phyloP scores from a whole-genome alignment of 768 basidiomycete species.

The Collybiopsis luxurians region DNA sequence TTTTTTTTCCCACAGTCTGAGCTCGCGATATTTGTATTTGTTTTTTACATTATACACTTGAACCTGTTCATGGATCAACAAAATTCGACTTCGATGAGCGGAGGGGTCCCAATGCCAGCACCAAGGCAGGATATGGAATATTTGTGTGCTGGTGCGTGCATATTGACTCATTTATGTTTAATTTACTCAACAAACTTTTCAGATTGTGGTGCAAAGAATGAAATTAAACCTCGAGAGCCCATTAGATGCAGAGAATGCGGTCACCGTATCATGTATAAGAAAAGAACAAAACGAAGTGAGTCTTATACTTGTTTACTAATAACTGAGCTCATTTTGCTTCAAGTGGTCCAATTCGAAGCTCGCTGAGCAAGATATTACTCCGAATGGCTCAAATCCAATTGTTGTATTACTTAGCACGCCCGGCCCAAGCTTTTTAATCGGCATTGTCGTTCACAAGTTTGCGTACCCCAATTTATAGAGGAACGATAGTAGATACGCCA shows the following conservation, averaged over 20 bases:
- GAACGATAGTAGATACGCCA: too few relatives aligned
- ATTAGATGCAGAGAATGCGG: constrained; percentile 97
- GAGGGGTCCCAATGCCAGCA: constrained; percentile 21
- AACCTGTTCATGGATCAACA: not conserved
- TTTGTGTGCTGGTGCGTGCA: constrained; percentile 48
- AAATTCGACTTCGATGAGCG: constrained; percentile 1
- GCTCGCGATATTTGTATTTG: constrained; percentile 3
- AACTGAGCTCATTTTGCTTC: too few relatives aligned
- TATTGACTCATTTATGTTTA: not conserved
- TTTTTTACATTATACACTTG: not conserved
- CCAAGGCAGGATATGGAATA: constrained; percentile 55
- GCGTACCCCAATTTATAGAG: too few relatives aligned
- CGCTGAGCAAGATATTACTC: constrained; percentile 41
- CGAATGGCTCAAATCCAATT: too few relatives aligned
- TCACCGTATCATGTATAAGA: constrained; percentile 99
- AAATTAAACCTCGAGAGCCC: constrained; percentile 87
- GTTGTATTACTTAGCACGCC: too few relatives aligned
- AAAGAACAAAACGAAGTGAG: constrained; percentile 90
- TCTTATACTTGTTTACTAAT: too few relatives aligned
- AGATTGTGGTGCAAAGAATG: constrained; percentile 94
- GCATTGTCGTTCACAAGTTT: too few relatives aligned
- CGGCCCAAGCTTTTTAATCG: too few relatives aligned
- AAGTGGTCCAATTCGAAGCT: constrained; percentile 88
- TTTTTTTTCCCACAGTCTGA: not conserved
- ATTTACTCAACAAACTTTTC: constrained; percentile 1